A percentile compares a stretch with the other conserved stretches of the same genome.
phyloP scores from a whole-genome alignment of 805 yeast genomes.

The Starmerella floricola region DNA sequence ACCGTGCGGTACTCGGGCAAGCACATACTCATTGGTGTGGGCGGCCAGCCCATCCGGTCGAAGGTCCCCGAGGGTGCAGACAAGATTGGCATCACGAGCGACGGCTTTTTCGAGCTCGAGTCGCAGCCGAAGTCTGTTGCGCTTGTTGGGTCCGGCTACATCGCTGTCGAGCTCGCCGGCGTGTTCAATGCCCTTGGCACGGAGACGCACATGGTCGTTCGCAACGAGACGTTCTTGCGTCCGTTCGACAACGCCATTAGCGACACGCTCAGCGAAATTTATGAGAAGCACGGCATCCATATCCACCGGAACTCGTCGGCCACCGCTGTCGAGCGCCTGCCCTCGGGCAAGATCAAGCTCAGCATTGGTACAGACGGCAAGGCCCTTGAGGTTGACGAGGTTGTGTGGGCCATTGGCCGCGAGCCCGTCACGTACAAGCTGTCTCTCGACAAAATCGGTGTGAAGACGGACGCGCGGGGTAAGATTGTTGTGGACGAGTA shows the following conservation, averaged over 20 bases:
- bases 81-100: conserved; percentile 63
- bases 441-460: conserved; percentile 65
- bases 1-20: conserved; percentile 61
- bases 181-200: conserved; percentile 80
- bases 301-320: conserved; percentile 55
- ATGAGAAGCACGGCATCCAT: conserved; percentile 67
- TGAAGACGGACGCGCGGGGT: conserved; percentile 46
- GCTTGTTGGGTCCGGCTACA: conserved; percentile 95
- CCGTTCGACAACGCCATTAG: conserved; percentile 76
- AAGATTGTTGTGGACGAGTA: conserved; percentile 74
- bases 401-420: conserved; percentile 94
- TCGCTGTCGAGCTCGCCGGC: conserved; percentile 92
- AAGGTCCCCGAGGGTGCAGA: conserved; percentile 66
- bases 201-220: conserved; percentile 73
- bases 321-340: conserved; percentile 34
- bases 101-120: conserved; percentile 76
- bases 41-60: conserved; percentile 75
- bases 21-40: conserved; percentile 79
- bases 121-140: conserved; percentile 86
- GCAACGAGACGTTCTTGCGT: conserved; percentile 85
- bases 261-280: conserved; percentile 64
- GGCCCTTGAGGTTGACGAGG: conserved; percentile 51
- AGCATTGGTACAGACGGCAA: conserved; percentile 17
- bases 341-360: conserved; percentile 30
- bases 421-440: conserved; percentile 52